phyloP scores from a whole-genome alignment of 2,329 filamentous ascomycete genomes.

The Cladobotryum mycophilum region DNA sequence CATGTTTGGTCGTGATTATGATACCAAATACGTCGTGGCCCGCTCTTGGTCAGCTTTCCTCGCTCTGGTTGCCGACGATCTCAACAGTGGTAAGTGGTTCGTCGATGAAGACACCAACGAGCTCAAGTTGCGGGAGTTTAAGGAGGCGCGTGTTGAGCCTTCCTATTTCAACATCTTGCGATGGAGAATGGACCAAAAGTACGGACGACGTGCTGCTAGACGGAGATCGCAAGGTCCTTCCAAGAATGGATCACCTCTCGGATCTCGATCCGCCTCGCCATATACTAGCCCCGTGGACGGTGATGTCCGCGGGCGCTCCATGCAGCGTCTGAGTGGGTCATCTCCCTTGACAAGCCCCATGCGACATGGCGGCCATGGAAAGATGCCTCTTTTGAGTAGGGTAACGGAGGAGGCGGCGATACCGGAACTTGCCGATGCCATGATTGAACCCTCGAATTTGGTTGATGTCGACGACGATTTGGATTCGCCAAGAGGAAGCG shows the following conservation, averaged over 20 bases:
- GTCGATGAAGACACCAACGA: conserved; percentile 90
- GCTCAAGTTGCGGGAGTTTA: conserved; percentile 89
- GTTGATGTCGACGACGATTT: conserved; percentile 54
- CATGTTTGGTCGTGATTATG: conserved; percentile 93
- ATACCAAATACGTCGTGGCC: conserved; percentile 95
- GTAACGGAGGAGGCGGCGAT: conserved; percentile 62
- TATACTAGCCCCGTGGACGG: conserved; percentile 60
- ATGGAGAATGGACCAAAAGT: conserved; percentile 94
- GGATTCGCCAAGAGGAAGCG: conserved; percentile 45
- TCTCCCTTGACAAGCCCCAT: conserved; percentile 60
- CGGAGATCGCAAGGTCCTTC: conserved; percentile 45
- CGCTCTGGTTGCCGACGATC: conserved; percentile 80
- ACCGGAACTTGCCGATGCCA: conserved; percentile 32
- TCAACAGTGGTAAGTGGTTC: conserved; percentile 82
- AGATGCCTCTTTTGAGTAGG: conserved; percentile 65
- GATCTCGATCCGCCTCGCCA: conserved; percentile 47
- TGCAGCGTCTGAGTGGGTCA: conserved; percentile 61
- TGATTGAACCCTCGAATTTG: conserved; percentile 42
- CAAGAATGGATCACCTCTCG: conserved; percentile 40
- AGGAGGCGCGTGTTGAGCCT: conserved; percentile 80
- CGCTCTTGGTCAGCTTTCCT: conserved; percentile 87
- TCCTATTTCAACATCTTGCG: conserved; percentile 90
- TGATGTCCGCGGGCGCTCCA: conserved; percentile 62
- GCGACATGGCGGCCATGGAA: conserved; percentile 54
- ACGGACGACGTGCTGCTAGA: conserved; percentile 59